Conservation (phyloP, 441 rosid species). For the Manihot esculenta region DNA sequence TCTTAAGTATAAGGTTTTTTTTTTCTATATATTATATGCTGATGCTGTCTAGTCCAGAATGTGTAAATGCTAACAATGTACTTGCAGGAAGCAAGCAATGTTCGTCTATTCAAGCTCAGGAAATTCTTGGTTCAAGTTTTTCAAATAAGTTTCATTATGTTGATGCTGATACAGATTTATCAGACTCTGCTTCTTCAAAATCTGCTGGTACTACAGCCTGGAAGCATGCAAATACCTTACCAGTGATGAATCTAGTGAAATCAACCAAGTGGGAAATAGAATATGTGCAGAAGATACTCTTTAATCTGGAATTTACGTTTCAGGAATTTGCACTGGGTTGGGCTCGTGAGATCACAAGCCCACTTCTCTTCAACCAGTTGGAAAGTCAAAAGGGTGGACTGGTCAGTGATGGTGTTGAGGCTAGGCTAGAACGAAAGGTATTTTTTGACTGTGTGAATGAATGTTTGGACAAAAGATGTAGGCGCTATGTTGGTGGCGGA, state of each 20-base stretch:
- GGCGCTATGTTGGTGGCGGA: slow-evolving; percentile 53
- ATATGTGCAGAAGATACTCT: slow-evolving; percentile 62
- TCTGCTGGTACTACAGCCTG: slow-evolving; percentile 35
- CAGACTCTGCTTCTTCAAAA: slow-evolving; percentile 72
- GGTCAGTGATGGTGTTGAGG: slow-evolving; percentile 27
- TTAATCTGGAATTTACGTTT: slow-evolving; percentile 58
- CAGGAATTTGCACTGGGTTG: slow-evolving; percentile 58
- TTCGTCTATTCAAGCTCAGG: slow-evolving; percentile 50
- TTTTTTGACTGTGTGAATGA: slow-evolving; percentile 73
- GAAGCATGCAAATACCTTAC: slow-evolving; percentile 22
- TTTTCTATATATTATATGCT: neutral
- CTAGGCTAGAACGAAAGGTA: slow-evolving; percentile 47
- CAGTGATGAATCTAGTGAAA: slow-evolving; percentile 20
- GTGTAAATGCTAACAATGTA: slow-evolving; percentile 19
- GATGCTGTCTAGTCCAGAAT: neutral
- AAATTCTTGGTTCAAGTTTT: slow-evolving; percentile 39
- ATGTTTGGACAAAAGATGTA: slow-evolving; percentile 59
- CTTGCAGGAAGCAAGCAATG: slow-evolving; percentile 54
- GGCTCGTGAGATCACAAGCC: slow-evolving; percentile 45
- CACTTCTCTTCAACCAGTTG: slow-evolving; percentile 62
- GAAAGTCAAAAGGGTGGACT: slow-evolving; percentile 44
- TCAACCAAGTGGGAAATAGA: slow-evolving; percentile 56
- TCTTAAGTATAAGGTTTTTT: neutral
- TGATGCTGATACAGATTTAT: slow-evolving; percentile 55
- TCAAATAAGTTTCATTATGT: slow-evolving; percentile 34